These are phyloP conservation scores for Pezicula radicicola DNA, from an alignment of 2,329 filamentous ascomycete genomes.

Conservation along the genomic window DNA sequence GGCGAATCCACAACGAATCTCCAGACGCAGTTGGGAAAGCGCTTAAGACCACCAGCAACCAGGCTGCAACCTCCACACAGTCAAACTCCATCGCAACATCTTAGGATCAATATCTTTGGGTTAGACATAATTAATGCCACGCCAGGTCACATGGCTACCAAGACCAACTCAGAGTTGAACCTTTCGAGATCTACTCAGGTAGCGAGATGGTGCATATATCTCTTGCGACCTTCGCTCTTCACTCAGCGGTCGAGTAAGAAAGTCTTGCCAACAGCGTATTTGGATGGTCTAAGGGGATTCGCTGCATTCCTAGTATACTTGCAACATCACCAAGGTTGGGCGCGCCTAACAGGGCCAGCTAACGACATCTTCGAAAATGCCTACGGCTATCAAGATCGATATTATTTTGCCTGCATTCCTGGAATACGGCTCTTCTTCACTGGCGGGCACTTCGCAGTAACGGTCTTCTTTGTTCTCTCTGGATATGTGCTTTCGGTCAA, in stretches of 20 bases:
- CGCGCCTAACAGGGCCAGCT: conserved; percentile 19
- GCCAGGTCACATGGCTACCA: background rate
- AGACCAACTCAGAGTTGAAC: background rate
- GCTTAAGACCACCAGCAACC: background rate
- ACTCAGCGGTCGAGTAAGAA: background rate
- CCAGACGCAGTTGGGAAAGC: background rate
- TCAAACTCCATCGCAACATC: background rate
- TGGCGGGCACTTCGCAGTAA: conserved; percentile 55
- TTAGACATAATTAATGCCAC: background rate
- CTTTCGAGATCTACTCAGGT: background rate
- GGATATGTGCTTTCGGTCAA: conserved; percentile 44
- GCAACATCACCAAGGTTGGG: conserved; percentile 32
- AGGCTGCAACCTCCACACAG: background rate
- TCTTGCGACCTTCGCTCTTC: conserved; percentile 4
- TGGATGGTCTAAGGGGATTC: conserved; percentile 42
- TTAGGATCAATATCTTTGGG: background rate
- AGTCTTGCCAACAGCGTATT: conserved; percentile 32
- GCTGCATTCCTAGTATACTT: conserved; percentile 41
- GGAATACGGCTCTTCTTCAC: conserved; percentile 57
- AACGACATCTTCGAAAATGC: conserved; percentile 14
- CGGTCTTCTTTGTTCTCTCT: conserved; percentile 48
- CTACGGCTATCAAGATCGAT: conserved; percentile 22
- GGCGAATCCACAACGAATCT: background rate
- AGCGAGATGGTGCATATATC: conserved; percentile 1
- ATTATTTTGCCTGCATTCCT: conserved; percentile 45